Conservation (phyloP, 2,329 filamentous ascomycete species). For the Diaporthe capsici region DNA sequence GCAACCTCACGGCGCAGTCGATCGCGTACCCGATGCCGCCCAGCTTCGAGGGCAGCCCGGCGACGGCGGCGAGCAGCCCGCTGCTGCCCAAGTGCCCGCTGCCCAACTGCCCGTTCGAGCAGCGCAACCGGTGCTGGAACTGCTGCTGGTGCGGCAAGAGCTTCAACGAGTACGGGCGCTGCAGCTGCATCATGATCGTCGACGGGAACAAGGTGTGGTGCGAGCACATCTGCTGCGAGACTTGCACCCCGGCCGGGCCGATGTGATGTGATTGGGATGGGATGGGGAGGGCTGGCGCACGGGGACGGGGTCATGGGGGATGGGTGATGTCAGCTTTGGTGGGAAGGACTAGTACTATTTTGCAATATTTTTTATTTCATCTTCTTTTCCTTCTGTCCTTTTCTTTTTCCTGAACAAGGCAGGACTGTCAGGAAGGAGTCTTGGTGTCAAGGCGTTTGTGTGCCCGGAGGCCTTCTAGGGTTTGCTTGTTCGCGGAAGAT, state of each 20-base stretch:
- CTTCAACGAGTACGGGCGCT: slow-evolving; percentile 65
- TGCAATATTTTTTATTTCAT: not conserved
- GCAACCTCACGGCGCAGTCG: slow-evolving; percentile 57
- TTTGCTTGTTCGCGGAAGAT: slow-evolving; percentile 15
- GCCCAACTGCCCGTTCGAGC: slow-evolving; percentile 64
- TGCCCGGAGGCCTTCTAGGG: slow-evolving; percentile 20
- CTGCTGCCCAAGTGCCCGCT: slow-evolving; percentile 61
- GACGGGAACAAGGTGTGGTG: slow-evolving; percentile 64
- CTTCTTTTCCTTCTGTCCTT: not conserved
- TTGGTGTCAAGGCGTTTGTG: slow-evolving; percentile 20
- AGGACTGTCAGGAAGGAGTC: not conserved
- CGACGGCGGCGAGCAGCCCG: slow-evolving; percentile 47
- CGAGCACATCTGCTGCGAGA: slow-evolving; percentile 68
- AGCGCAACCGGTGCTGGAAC: slow-evolving; percentile 65
- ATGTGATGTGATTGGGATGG: slow-evolving; percentile 26
- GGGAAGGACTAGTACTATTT: not conserved
- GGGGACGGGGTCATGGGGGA: not conserved
- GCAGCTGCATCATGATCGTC: slow-evolving; percentile 67
- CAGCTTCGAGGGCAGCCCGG: slow-evolving; percentile 54
- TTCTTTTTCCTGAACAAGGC: not conserved
- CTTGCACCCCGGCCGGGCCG: slow-evolving; percentile 58
- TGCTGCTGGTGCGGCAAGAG: slow-evolving; percentile 70
- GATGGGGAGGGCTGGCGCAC: not conserved
- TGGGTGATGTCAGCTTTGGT: too few relatives aligned
- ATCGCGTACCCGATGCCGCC: slow-evolving; percentile 64